Base-by-base conservation (phyloP, 805 yeast genomes). In the Saccharomyces eubayanus region DNA sequence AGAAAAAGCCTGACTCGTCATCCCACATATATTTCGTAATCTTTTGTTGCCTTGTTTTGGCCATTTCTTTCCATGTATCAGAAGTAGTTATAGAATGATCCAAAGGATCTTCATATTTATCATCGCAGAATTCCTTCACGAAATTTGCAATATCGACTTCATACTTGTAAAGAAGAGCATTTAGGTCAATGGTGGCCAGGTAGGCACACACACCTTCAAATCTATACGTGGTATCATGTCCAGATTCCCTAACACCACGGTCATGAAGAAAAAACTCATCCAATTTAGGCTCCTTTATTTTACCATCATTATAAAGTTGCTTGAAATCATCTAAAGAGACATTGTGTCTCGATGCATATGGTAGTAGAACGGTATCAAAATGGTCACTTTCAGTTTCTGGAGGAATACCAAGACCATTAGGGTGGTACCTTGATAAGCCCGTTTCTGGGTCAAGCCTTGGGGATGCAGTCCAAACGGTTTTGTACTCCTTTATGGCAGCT, bases 321-420 rank as follows among this genome's bases (percentile, higher is more conserved):
- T 85, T 81, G 66, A 89, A 89, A 49, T 83, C 85, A 47, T 81
- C 84, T 50, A 84, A 67, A 0, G 81, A 52, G 6, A 83, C 64
- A 2, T 76, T 69, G 65, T 87, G 73, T 66, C 88, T 89, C 49
- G 78, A 71, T 41, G 86, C 83, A 64, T 79, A 89, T 2, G 92
- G 90, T 51, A 70, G 64, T 60, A 92, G 73, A 11, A 90, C 78
- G 2, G 85, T 77, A 59, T 81, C 80, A 65, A 92, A 92, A 73
- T 94, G 99, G 1, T 89, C 82, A 0, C 90, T 76, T 69, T 92
- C 99, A 0, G 97, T 91, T 68, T 92, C 99, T 6, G 97, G 97
- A 5, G 99, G 98, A 46, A 92, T 82, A n/a, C 98, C 97, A 28
- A 79, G 57, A 24, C 97, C 97, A 52, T 81, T 85, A 0, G 98